Conservation (phyloP, 148 eudicot species). For the Diospyros kaki region DNA sequence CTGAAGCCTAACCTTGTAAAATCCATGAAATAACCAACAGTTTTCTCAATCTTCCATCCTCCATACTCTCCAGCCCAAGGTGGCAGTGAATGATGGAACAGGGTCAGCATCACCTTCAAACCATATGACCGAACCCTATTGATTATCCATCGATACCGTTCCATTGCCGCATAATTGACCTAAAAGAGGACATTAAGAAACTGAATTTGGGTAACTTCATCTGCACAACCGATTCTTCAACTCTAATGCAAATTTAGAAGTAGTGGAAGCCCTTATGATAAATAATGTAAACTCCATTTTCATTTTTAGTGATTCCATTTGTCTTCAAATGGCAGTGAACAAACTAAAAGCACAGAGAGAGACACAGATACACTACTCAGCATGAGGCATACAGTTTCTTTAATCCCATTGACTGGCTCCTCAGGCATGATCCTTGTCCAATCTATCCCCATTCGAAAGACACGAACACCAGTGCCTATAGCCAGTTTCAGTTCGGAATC, state of each 20-base stretch:
- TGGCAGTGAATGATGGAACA: constrained; percentile 96
- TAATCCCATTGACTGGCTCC: constrained; percentile 67
- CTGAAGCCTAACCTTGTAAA: constrained; percentile 66
- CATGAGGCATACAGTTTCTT: constrained; percentile 53
- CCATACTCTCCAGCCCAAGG: constrained; percentile 99
- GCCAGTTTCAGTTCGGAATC: constrained; percentile 89
- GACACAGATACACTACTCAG: neutral
- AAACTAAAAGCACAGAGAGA: neutral
- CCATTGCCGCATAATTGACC: constrained; percentile 96
- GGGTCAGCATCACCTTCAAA: constrained; percentile 97
- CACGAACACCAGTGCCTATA: constrained; percentile 72
- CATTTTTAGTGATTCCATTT: neutral
- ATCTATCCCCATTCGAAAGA: constrained; percentile 95
- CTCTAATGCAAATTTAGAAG: neutral
- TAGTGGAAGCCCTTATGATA: neutral
- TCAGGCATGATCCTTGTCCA: constrained; percentile 97
- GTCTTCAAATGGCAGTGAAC: neutral
- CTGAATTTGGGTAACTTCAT: constrained; percentile 3
- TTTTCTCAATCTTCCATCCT: constrained; percentile 95
- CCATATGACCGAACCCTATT: constrained; percentile 70
- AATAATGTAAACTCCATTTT: neutral
- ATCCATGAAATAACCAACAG: constrained; percentile 85
- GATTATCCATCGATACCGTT: constrained; percentile 92
- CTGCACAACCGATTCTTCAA: neutral
- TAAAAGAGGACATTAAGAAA: constrained; percentile 20